phyloP scores from a whole-genome alignment of 1,284 basidiomycete genomes.

The Boletus nobilissimus region DNA sequence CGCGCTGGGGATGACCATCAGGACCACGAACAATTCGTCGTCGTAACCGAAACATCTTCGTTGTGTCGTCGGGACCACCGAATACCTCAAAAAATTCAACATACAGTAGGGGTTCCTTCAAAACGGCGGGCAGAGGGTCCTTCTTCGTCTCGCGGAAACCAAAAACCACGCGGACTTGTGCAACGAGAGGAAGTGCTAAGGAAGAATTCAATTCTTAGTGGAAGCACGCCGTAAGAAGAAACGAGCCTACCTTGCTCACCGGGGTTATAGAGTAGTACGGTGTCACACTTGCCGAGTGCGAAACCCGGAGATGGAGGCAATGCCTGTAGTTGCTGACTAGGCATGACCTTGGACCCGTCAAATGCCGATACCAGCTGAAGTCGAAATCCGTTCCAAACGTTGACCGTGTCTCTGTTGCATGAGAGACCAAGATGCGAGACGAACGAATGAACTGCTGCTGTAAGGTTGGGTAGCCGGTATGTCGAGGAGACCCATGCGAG shows the following conservation, averaged over 20 bases:
- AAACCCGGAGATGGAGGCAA: background rate
- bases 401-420: background rate
- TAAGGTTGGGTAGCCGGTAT: background rate
- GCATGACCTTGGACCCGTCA: conserved; percentile 9
- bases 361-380: conserved; percentile 11
- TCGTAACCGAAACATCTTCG: conserved; percentile 6
- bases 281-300: conserved; percentile 11
- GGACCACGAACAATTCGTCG: background rate
- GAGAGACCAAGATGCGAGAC: background rate
- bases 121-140: background rate
- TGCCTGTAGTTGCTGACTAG: conserved; percentile 21
- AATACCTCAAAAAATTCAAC: conserved; percentile 1
- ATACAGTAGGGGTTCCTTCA: background rate
- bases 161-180: conserved; percentile 2
- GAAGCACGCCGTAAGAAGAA: background rate
- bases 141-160: background rate
- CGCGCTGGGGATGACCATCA: background rate
- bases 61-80: background rate
- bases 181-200: background rate
- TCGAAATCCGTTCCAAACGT: conserved; percentile 22
- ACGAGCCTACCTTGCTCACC: background rate
- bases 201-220: background rate
- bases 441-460: background rate
- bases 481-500: background rate
- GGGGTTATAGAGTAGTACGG: background rate